Base-by-base conservation (phyloP, 2,329 filamentous ascomycete species). In the Diaporthe ampelina region DNA sequence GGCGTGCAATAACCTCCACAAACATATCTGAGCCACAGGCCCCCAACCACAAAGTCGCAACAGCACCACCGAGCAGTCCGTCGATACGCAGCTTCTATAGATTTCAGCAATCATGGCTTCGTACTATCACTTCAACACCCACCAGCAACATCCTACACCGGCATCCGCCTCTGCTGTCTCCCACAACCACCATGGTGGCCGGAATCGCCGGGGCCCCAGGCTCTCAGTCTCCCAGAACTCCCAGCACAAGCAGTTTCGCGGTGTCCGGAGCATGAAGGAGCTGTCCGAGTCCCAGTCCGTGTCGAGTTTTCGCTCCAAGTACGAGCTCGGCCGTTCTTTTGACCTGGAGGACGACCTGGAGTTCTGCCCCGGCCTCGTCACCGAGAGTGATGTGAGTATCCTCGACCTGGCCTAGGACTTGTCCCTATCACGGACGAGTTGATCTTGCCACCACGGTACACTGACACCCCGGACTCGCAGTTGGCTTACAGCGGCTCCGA, bases 261-360 rank as follows among this genome's bases (percentile, higher is more conserved):
- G 93, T 77, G 93, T 95, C 72, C 93, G 94, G 81, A 94, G 92
- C 80, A 94, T 96, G 85, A 95, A 97, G 84, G 95, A 98, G 83
- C 86, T 95, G 77, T 92, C 92, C 79, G 95, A 97, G 84, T 89
- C 93, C n/a, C 91, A 91, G 26, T 90, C 92, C 68, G 88, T 97
- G 75, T 89, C 90, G 76, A 91, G 92, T 76, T 98, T 97, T 87
- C 94, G 96, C 79, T 91, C 91, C 78, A 93, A 95, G 81, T 97
- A 97, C 79, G 95, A 98, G 86, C 94, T 95, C 77, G 95, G 94
- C 75, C 92, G 95, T 75, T 98, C 95, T 13, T 98, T 98, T 81
- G 96, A 98, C 79, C 89, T 98, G 76, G 96, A 98, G 81, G 96
- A 98, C 82, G 96, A 98, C 83, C 90, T 98, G 86, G 93, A 98